These are phyloP conservation scores for Collybia sordida DNA, from an alignment of 768 basidiomycete genomes.

Conservation along the genomic window DNA sequence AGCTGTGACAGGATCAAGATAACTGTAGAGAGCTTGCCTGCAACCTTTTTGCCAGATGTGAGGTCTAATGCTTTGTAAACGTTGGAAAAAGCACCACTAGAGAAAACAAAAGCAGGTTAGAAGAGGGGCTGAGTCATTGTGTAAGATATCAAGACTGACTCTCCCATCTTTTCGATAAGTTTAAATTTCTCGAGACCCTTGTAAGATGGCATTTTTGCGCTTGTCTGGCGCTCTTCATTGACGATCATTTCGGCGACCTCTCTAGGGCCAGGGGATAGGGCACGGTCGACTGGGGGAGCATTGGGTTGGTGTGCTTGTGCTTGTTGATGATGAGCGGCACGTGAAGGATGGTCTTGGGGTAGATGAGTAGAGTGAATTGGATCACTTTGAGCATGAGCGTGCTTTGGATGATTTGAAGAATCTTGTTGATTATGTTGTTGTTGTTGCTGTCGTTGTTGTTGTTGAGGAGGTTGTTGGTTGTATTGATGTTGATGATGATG, in stretches of 20 bases:
- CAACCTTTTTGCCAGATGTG: conserved; percentile 73
- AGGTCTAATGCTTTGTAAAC: conserved; percentile 91
- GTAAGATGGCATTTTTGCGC: conserved; percentile 80
- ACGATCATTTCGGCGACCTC: conserved; percentile 68
- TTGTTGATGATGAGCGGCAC: conserved; percentile 30
- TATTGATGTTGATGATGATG: conserved; percentile 49
- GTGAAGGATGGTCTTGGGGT: conserved; percentile 21
- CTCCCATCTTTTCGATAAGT: conserved; percentile 87
- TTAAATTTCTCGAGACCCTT: conserved; percentile 80
- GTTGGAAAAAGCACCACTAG: conserved; percentile 95
- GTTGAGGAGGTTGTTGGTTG: conserved; percentile 15
- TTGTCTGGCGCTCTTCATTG: conserved; percentile 71
- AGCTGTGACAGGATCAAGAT: conserved; percentile 12
- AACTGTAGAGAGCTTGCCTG: conserved; percentile 52
- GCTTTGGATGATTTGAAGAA: too few relatives aligned
- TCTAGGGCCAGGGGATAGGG: conserved; percentile 25
- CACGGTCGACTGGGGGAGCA: conserved; percentile 17
- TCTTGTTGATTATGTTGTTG: too few relatives aligned
- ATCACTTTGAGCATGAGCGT: too few relatives aligned
- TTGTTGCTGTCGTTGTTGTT: conserved; percentile 20
- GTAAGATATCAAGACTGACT: conserved; percentile 53
- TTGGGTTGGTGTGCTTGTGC: conserved; percentile 24
- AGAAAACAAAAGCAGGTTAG: conserved; percentile 13
- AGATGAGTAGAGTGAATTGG: neutral
- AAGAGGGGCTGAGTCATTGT: conserved; percentile 10